These are phyloP conservation scores for Polytrichum formosum DNA, from an alignment of 225 moss, liverwort and hornwort genomes.

Conservation along the genomic window DNA sequence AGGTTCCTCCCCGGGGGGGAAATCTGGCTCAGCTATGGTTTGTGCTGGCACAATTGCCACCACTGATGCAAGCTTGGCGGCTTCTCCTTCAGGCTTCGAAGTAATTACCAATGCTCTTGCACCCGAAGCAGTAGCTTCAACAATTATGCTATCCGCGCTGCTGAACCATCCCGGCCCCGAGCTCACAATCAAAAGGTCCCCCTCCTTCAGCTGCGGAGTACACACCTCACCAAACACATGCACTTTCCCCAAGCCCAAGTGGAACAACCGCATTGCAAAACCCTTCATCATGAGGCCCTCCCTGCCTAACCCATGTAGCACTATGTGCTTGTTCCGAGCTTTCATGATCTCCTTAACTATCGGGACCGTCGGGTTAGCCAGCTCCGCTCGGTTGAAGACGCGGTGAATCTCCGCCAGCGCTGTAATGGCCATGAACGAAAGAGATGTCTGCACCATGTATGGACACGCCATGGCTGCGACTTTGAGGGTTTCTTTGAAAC, in stretches of 20 bases:
- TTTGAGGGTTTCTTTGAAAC: too few relatives aligned
- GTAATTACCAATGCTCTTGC: conserved; percentile 81
- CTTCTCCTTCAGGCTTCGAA: conserved; percentile 63
- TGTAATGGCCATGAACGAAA: conserved; percentile 88
- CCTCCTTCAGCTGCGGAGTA: conserved; percentile 57
- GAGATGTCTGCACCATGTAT: conserved; percentile 43
- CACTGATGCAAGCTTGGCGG: conserved; percentile 57
- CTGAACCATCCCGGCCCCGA: conserved; percentile 77
- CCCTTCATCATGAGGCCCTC: conserved; percentile 87
- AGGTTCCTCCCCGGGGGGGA: neutral
- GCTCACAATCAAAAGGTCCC: conserved; percentile 74
- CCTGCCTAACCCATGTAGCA: conserved; percentile 71
- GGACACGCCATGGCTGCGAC: conserved; percentile 34
- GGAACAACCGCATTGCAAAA: conserved; percentile 84
- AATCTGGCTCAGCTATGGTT: conserved; percentile 74
- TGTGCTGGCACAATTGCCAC: conserved; percentile 76
- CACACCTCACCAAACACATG: conserved; percentile 78
- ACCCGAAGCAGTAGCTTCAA: conserved; percentile 66
- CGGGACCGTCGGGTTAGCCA: conserved; percentile 50
- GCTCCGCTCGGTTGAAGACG: conserved; percentile 82
- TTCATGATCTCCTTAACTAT: conserved; percentile 77
- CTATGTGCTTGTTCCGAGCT: conserved; percentile 61
- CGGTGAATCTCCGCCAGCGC: conserved; percentile 84
- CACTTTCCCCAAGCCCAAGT: conserved; percentile 62
- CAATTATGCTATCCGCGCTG: conserved; percentile 65